Evolutionary conservation across 2,329 filamentous ascomycete genomes (phyloP).

Genomic region (Scorias spongiosa): DNA sequence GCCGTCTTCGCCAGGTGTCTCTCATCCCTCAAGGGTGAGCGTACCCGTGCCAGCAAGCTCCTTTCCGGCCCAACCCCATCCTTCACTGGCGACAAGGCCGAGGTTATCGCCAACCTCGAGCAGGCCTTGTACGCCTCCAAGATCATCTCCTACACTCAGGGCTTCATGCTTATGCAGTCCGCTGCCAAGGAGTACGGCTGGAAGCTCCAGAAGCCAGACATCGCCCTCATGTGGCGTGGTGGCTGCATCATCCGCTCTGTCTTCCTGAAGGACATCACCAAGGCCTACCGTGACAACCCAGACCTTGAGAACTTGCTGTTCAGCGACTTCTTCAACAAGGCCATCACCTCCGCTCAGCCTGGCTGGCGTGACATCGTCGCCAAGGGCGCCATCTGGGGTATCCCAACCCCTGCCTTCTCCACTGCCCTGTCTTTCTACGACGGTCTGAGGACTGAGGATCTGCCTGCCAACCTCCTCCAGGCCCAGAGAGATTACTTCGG

Average conservation of each 20-base stretch:
- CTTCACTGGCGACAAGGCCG: conserved; percentile 80
- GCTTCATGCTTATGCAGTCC: conserved; percentile 99
- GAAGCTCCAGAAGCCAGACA: conserved; percentile 99
- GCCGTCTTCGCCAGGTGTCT: conserved; percentile 90
- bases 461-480: conserved; percentile 96
- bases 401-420: conserved; percentile 91
- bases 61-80: conserved; percentile 62
- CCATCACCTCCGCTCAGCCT: conserved; percentile 83
- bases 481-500: conserved; percentile 99
- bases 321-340: conserved; percentile 99
- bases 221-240: conserved; percentile 99
- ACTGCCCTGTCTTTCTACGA: conserved; percentile 98
- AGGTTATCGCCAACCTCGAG: conserved; percentile 94
- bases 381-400: conserved; percentile 85
- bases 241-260: conserved; percentile 99
- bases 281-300: conserved; percentile 84
- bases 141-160: conserved; percentile 99
- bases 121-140: conserved; percentile 98
- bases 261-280: conserved; percentile 99
- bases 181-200: conserved; percentile 90
- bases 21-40: conserved; percentile 88
- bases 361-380: conserved; percentile 85
- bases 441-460: conserved; percentile 91
- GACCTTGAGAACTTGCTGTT: conserved; percentile 97
- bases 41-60: conserved; percentile 62